Base-by-base conservation (phyloP, 2,329 filamentous ascomycete species). In the Aspergillus ruber region DNA sequence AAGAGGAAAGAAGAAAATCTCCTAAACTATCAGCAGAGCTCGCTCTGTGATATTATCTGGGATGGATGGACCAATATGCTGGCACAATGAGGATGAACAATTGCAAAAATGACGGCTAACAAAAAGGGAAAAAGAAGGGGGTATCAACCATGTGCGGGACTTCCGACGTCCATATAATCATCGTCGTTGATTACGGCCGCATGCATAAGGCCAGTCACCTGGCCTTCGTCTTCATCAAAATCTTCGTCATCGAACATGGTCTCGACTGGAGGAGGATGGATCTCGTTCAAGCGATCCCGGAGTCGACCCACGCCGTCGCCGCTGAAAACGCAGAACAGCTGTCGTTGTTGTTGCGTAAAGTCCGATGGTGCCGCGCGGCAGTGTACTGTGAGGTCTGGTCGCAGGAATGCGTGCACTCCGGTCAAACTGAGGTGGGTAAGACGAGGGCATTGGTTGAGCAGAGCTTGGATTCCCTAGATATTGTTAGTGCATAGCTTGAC, bases 261-360 rank as follows among this genome's bases (percentile, higher is more conserved):
- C 50, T 61, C 57, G 33, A 65, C 64, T 33, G 56, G 63, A 25
- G 58, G 49, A 23, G 56, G 50, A 35, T 69, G 64, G 9, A 70
- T 68, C 55, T 53, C 57, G 43, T 90, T 94, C 35, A 98, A 77
- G 62, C 90, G 87, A 23, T 84, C 79, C 38, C 91, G 85, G 21
- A 98, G 80, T 36, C 81, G 80, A 38, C 75, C 74, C 2, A 98
- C 91, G 47, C 90, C 90, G 21, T 81, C 79, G 5, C 93, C 91
- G 1, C 90, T 96, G 68, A 98, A 98, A 46, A 98, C 93, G 63
- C 93, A 98, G 65, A 98, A 98, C 6, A 97, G 89, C 45, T 91
- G 85, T 53, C 93, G 83, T 67, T 98, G 93, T 63, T 96, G 90
- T 42, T 91, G 86, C 15, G 90, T 97, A 65, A 98, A 98, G 68